Percentiles rank a stretch among this genome's conserved stretches.
phyloP scores from a whole-genome alignment of 2,329 filamentous ascomycete species.

The Talaromyces marneffei region DNA sequence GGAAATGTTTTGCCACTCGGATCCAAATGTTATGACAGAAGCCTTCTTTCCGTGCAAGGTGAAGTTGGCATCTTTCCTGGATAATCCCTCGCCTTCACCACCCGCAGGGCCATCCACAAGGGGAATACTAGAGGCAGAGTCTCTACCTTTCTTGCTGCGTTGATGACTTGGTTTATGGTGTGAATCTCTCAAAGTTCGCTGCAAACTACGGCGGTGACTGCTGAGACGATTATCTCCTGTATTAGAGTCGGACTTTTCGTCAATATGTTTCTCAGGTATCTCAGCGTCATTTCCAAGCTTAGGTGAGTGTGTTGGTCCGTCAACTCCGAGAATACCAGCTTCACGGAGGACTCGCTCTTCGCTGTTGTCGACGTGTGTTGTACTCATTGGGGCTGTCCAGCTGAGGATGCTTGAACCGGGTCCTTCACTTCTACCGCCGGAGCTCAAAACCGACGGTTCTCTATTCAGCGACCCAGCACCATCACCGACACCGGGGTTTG shows the following conservation, averaged over 20 bases:
- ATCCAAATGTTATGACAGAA: slow-evolving; percentile 90
- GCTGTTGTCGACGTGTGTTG: slow-evolving; percentile 52
- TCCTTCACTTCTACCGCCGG: slow-evolving; percentile 31
- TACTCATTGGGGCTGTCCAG: slow-evolving; percentile 32
- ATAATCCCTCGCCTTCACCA: slow-evolving; percentile 61
- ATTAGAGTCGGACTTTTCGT: slow-evolving; percentile 32
- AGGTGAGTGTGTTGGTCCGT: slow-evolving; percentile 39
- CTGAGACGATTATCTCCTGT: slow-evolving; percentile 49
- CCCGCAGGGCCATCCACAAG: slow-evolving; percentile 45
- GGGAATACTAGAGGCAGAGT: slow-evolving; percentile 58
- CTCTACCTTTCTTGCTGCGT: slow-evolving; percentile 70
- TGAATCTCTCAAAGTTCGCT: slow-evolving; percentile 80
- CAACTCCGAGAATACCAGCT: slow-evolving; percentile 56
- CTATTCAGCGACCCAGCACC: slow-evolving; percentile 27
- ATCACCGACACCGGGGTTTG: slow-evolving; percentile 18
- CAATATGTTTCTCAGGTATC: slow-evolving; percentile 39
- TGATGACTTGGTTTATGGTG: slow-evolving; percentile 61
- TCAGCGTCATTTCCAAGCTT: slow-evolving; percentile 36
- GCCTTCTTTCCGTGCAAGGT: slow-evolving; percentile 98
- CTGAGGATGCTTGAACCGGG: slow-evolving; percentile 30
- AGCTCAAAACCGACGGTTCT: slow-evolving; percentile 36
- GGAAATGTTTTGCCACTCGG: slow-evolving; percentile 75
- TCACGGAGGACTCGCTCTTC: slow-evolving; percentile 65
- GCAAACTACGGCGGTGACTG: slow-evolving; percentile 75
- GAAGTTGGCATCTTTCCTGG: slow-evolving; percentile 79